Conservation (phyloP, 2,329 filamentous ascomycete genomes). For the Penicillium sp. region DNA sequence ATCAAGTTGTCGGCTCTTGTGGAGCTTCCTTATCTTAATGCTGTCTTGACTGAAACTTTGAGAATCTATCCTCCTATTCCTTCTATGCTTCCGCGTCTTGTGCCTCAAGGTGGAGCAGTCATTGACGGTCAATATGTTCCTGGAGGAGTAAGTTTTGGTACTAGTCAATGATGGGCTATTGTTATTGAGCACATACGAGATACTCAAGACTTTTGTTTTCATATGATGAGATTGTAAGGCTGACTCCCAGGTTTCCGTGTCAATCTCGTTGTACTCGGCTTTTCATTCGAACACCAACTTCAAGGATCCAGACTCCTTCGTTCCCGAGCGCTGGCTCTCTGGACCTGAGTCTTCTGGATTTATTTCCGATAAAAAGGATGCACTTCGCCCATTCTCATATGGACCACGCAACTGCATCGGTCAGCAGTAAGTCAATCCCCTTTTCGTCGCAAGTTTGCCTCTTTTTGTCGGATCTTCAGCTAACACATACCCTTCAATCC, state of each 20-base stretch:
- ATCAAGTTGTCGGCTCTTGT: background rate
- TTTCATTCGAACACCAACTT: constrained; percentile 23
- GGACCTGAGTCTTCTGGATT: constrained; percentile 11
- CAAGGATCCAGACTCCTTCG: constrained; percentile 31
- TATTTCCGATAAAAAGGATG: constrained; percentile 28
- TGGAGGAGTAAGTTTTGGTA: background rate
- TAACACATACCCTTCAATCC: background rate
- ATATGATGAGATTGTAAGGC: background rate
- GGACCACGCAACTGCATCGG: constrained; percentile 42
- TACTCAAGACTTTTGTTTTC: background rate
- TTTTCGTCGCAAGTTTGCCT: background rate
- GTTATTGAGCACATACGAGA: background rate
- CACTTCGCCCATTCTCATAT: constrained; percentile 37
- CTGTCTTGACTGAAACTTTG: background rate
- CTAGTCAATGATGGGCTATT: constrained; percentile 16
- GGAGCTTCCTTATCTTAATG: constrained; percentile 3
- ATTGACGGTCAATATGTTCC: constrained; percentile 5
- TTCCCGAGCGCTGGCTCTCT: constrained; percentile 42
- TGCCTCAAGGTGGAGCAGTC: background rate
- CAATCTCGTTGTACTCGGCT: constrained; percentile 4
- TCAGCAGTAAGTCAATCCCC: constrained; percentile 25
- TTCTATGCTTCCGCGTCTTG: constrained; percentile 6
- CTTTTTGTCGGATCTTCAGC: background rate
- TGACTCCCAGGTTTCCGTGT: background rate
- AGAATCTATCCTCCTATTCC: constrained; percentile 1